Percentiles rank a stretch among this genome's conserved stretches.
These are phyloP conservation scores for Pascua sp. DNA, from an alignment of 1,284 basidiomycete species.

Conservation along the genomic window DNA sequence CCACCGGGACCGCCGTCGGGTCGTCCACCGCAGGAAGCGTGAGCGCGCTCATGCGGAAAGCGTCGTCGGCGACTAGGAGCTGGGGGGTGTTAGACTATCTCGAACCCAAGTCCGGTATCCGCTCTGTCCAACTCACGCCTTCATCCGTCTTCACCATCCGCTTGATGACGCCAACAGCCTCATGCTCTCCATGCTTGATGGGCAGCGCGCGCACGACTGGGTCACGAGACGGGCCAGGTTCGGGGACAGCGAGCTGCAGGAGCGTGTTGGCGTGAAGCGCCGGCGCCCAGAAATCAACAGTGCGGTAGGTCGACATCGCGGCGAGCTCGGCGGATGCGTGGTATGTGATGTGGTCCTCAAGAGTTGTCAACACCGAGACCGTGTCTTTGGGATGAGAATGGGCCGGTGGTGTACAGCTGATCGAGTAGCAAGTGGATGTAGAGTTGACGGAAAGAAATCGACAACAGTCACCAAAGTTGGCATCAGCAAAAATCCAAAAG, in stretches of 20 bases:
- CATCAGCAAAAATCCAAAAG: background rate
- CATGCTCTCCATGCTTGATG: constrained; percentile 36
- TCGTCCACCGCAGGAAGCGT: constrained; percentile 13
- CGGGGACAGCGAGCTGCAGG: constrained; percentile 40
- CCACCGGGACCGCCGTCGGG: constrained; percentile 6
- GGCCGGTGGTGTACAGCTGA: no score
- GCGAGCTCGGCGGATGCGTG: background rate
- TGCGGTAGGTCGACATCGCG: constrained; percentile 20
- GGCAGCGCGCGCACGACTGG: constrained; percentile 43
- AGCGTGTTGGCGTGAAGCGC: constrained; percentile 45
- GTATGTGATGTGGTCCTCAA: background rate
- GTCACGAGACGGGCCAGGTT: constrained; percentile 24
- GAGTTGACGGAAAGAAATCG: background rate
- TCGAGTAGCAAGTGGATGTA: background rate
- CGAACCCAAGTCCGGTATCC: background rate
- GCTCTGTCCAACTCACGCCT: constrained; percentile 8
- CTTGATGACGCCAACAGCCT: constrained; percentile 36
- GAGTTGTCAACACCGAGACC: background rate
- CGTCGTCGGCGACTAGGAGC: constrained; percentile 39
- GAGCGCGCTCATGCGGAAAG: constrained; percentile 35
- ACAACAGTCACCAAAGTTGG: constrained; percentile 5
- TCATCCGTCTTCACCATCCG: constrained; percentile 22
- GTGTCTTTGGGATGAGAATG: background rate
- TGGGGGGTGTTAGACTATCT: constrained; percentile 1
- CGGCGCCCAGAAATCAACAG: constrained; percentile 43